Evolutionary conservation across 1,139 yeast genomes (phyloP), one percentile per base, ranked within the genome.

Genomic region (Debaryomyces sp.): DNA sequence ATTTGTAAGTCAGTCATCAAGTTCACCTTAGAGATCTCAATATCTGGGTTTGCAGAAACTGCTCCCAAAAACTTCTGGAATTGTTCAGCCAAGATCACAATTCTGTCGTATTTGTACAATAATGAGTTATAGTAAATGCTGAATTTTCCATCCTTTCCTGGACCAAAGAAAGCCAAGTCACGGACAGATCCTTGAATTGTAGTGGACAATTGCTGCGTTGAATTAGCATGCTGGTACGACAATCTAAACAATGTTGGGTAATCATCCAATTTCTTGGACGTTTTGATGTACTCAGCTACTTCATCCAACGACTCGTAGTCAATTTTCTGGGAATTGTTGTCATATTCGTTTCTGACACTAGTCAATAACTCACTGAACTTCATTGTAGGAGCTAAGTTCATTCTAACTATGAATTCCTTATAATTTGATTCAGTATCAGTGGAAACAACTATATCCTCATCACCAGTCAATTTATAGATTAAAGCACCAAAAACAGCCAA

Each of bases 381-480:
- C 59, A 73, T 61, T 10, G 72, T 68, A 34, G 88, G 82, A 46
- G 80, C 74, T 52, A 90, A 71, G 33, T 72, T 73, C 45, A 87
- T 71, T 60, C 96, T 77, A 39, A 89, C 65, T 24, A 89, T 83
- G 55, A 83, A 82, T 54, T 73, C 85, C 51, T 67, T 64, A 26
- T 63, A 62, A 8, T 63, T 60, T 22, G 72, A 67, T 39, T 68
- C 63, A 13, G 76, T 67, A 51, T 84, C 84, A 1, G 95, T 82
- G 24, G 96, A 90, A 53, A 94, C 71, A n/a, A 88, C 85, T 47
- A 94, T 84, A 61, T 94, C 98, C 55, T 91, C 97, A 63, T 94
- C 98, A 24, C 97, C 98, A 5, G 97, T 87, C 48, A 89, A 75
- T 63, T 98, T 80, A 67, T 81, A 86, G 35, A 89, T 77, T 49